phyloP scores from a whole-genome alignment of 1,139 yeast species.

The Trichomonascaceae sp. region DNA sequence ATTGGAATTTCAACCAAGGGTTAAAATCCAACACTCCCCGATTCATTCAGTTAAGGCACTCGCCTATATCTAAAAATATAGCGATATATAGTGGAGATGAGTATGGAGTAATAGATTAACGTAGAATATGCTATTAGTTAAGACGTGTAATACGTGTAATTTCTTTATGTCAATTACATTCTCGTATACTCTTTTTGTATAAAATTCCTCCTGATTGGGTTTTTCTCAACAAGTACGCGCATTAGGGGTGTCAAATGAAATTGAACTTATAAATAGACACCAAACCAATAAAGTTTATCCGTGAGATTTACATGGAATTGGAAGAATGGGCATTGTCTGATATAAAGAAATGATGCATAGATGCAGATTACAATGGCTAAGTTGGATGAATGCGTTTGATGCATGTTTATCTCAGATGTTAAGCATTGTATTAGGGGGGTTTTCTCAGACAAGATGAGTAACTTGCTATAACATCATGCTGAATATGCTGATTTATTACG shows the following conservation, averaged over 20 bases:
- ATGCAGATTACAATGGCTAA: too few relatives aligned
- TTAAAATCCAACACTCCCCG: not conserved
- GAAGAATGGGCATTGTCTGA: too few relatives aligned
- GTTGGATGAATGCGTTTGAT: too few relatives aligned
- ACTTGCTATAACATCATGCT: too few relatives aligned
- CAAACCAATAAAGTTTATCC: not conserved
- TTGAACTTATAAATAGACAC: not conserved
- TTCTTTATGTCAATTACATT: too few relatives aligned
- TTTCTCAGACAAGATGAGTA: too few relatives aligned
- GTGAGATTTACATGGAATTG: not conserved
- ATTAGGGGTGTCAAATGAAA: not conserved
- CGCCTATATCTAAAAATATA: not conserved
- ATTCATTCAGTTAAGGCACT: not conserved
- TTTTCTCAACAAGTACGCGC: not conserved
- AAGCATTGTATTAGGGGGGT: too few relatives aligned
- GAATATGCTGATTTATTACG: too few relatives aligned
- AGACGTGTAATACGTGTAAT: not conserved
- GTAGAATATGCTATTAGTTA: too few relatives aligned
- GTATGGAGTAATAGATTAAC: not conserved
- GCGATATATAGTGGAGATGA: not conserved
- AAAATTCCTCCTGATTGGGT: not conserved
- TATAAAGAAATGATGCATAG: too few relatives aligned
- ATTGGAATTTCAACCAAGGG: not conserved
- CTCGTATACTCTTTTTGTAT: not conserved
- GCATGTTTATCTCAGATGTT: too few relatives aligned